Conservation (phyloP, 495 filamentous ascomycete genomes). For the Massariosphaeria phaeospora region DNA sequence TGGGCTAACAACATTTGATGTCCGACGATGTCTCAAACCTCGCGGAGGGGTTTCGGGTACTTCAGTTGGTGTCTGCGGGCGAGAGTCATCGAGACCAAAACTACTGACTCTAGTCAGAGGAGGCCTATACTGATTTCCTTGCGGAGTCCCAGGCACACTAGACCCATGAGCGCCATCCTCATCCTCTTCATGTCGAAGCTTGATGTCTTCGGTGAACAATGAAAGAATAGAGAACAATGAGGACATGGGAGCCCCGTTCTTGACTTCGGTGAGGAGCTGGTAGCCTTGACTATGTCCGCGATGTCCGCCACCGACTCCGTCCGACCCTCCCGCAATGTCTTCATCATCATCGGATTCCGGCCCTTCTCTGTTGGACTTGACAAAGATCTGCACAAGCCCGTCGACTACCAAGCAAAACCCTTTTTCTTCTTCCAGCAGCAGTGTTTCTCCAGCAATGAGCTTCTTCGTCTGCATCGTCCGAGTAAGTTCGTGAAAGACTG, state of each 20-base stretch:
- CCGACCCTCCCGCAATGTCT: conserved; percentile 40
- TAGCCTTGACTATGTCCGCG: conserved; percentile 65
- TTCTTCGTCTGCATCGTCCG: conserved; percentile 97
- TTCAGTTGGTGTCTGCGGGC: conserved; percentile 18
- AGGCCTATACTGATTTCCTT: neutral
- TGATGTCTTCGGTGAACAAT: conserved; percentile 91
- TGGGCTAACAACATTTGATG: conserved; percentile 31
- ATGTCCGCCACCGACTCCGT: conserved; percentile 64
- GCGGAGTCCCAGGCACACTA: conserved; percentile 19
- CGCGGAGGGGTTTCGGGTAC: conserved; percentile 18
- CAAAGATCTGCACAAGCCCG: conserved; percentile 95
- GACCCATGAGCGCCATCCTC: conserved; percentile 44
- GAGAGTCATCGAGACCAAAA: conserved; percentile 23
- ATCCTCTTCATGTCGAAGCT: conserved; percentile 62
- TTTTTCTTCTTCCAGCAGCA: conserved; percentile 94
- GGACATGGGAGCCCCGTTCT: conserved; percentile 97
- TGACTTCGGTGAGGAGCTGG: conserved; percentile 92
- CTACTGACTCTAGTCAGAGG: conserved; percentile 5
- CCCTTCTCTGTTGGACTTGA: conserved; percentile 72
- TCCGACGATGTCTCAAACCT: conserved; percentile 25
- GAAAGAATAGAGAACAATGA: conserved; percentile 96
- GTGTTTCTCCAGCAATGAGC: conserved; percentile 88
- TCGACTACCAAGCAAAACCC: conserved; percentile 97
- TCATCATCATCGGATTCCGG: conserved; percentile 41
- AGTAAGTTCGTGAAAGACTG: conserved; percentile 95